Conservation (phyloP, 495 filamentous ascomycete species). For the Xylaria bambusicola region DNA sequence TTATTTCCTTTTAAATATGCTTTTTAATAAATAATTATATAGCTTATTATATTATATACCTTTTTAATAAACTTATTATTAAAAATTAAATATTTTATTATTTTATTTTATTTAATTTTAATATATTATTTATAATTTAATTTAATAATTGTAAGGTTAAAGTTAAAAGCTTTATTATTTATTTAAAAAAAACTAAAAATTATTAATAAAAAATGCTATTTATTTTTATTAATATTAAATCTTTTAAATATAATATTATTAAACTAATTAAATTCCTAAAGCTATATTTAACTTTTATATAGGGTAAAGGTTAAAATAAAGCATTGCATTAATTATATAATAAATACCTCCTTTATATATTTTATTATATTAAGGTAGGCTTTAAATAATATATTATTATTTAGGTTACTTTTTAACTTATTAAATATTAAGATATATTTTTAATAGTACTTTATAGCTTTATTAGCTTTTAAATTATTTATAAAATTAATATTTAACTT, state of each 20-base stretch:
- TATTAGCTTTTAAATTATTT: conserved; percentile 31
- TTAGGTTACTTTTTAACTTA: conserved; percentile 50
- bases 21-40: conserved; percentile 50
- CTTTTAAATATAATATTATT: conserved; percentile 48
- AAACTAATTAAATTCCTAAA: conserved; percentile 50
- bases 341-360: conserved; percentile 49
- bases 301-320: conserved; percentile 52
- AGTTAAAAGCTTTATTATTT: conserved; percentile 47
- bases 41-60: conserved; percentile 37
- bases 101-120: conserved; percentile 37
- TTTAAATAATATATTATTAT: conserved; percentile 38
- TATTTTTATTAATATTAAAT: conserved; percentile 52
- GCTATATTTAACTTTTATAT: conserved; percentile 33
- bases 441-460: conserved; percentile 40
- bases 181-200: conserved; percentile 52
- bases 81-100: conserved; percentile 46
- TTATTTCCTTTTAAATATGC: conserved; percentile 40
- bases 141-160: conserved; percentile 48
- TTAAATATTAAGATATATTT: conserved; percentile 48
- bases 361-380: conserved; percentile 43
- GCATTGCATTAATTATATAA: conserved; percentile 45
- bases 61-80: conserved; percentile 43
- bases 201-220: conserved; percentile 45
- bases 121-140: conserved; percentile 37
- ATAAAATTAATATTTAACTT: conserved; percentile 50